Evolutionary conservation across 768 basidiomycete species (phyloP).

Genomic region (Pholiota microspora): DNA sequence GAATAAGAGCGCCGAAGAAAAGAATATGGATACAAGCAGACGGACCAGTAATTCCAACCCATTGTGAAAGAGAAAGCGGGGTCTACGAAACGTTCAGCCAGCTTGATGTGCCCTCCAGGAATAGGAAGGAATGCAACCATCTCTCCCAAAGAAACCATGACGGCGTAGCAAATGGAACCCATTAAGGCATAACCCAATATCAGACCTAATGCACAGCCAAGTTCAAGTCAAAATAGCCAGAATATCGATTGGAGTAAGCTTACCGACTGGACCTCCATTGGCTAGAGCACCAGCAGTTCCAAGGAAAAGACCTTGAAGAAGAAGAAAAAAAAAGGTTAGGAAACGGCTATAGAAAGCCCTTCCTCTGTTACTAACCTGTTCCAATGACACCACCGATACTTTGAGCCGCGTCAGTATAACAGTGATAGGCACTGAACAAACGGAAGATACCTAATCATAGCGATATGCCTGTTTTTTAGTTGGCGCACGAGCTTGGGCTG

Average conservation of each 20-base stretch:
- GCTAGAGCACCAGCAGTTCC: slow-evolving; percentile 52
- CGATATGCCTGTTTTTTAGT: slow-evolving; percentile 73
- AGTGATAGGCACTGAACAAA: neutral
- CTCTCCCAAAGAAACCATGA: slow-evolving; percentile 76
- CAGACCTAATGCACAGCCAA: slow-evolving; percentile 37
- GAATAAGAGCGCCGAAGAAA: neutral
- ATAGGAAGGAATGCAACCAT: slow-evolving; percentile 78
- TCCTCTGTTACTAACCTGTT: slow-evolving; percentile 37
- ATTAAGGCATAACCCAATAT: slow-evolving; percentile 67
- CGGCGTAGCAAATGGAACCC: slow-evolving; percentile 65
- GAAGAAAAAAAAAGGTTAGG: slow-evolving; percentile 2
- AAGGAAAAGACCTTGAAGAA: slow-evolving; percentile 57
- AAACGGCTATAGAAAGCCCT: neutral
- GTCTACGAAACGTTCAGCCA: slow-evolving; percentile 80
- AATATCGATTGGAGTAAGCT: neutral
- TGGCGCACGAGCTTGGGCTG: slow-evolving; percentile 46
- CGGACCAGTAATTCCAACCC: slow-evolving; percentile 48
- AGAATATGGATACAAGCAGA: neutral
- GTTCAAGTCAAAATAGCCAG: neutral
- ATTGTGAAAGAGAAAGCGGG: slow-evolving; percentile 62
- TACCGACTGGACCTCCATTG: slow-evolving; percentile 68
- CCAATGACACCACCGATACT: slow-evolving; percentile 62
- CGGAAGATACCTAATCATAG: slow-evolving; percentile 66
- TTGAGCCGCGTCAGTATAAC: neutral
- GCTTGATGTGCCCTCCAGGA: slow-evolving; percentile 73